Base-by-base conservation (phyloP, 164 flowering plant species). In the Euptelea pleiosperma region DNA sequence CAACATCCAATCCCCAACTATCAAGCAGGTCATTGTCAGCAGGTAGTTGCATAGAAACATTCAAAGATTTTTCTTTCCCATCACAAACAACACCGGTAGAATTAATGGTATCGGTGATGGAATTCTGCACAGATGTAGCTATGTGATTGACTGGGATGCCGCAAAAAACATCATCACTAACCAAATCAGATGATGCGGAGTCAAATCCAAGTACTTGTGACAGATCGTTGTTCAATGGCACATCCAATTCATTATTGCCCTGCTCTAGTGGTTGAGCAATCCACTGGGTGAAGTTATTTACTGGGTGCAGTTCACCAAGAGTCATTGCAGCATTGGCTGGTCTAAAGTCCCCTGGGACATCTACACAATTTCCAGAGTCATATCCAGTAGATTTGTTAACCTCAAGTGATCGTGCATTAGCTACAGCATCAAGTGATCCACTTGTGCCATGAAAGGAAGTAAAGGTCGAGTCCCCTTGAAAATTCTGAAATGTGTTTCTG, bases 281-380 rank as follows among this genome's bases (percentile, higher is more conserved):
- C 84, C 70, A 78, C 64, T 76, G 80, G 21, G 70, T 54, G 10
- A 70, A 31, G 52, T 75, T 70, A 52, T 80, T 77, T 35, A 55
- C 47, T 12, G 44, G 31, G 39, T 28, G 70, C 10, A 65, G 30
- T 43, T 61, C 65, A 15, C 63, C 41, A 18, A 40, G 24, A 44
- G 58, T 64, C 16, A 60, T 12, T 6, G 70, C 28, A 63, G 68
- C 30, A 30, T 47, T 14, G 52, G 31, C 24, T 62, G 52, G 56
- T 37, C 26, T 57, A 47, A 60, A 48, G 39, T 68, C 73, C 52
- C 57, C 71, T 8, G 45, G 29, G 37, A 14, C 41, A 16, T 55
- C 57, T 19, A 57, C 46, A 41, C 43, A 16, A 7, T 62, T 55
- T n/a, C 64, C 63, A 5, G 54, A 54, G 35, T 50, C 42, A 26